Conservation (phyloP, 192 early-diverging fungal genomes). For the Coemansia sp. region DNA sequence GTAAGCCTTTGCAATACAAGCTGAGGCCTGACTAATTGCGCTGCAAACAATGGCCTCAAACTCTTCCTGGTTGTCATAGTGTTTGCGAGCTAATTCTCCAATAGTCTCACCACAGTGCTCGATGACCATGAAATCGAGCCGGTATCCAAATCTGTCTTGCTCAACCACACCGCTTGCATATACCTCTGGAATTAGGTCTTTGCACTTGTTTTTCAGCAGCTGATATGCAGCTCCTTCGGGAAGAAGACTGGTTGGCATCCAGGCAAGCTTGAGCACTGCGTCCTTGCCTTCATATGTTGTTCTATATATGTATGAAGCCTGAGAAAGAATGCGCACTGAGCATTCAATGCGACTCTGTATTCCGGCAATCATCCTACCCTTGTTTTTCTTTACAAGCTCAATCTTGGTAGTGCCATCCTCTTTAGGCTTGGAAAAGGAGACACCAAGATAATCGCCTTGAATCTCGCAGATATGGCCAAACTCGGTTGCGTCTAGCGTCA, state of each 20-base stretch:
- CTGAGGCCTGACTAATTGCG: neutral
- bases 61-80: neutral
- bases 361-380: too few species aligned
- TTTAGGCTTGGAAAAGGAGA: neutral
- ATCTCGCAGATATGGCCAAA: neutral
- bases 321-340: too few species aligned
- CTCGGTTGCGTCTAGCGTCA: neutral
- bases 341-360: too few species aligned
- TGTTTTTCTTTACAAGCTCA: too few species aligned
- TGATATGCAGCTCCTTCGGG: conserved; percentile 23
- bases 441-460: neutral
- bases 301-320: too few species aligned
- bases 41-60: neutral
- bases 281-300: too few species aligned
- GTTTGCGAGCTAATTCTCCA: neutral
- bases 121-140: conserved; percentile 15
- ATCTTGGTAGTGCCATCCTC: neutral
- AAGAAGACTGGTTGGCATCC: neutral
- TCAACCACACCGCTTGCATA: conserved; percentile 15
- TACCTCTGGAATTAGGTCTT: conserved; percentile 8
- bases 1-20: neutral
- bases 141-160: conserved; percentile 20
- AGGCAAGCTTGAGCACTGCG: conserved; percentile 20
- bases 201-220: neutral
- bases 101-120: conserved; percentile 20